Base-by-base conservation (phyloP, 2,329 filamentous ascomycete species). In the Trichoderma aggressivum region DNA sequence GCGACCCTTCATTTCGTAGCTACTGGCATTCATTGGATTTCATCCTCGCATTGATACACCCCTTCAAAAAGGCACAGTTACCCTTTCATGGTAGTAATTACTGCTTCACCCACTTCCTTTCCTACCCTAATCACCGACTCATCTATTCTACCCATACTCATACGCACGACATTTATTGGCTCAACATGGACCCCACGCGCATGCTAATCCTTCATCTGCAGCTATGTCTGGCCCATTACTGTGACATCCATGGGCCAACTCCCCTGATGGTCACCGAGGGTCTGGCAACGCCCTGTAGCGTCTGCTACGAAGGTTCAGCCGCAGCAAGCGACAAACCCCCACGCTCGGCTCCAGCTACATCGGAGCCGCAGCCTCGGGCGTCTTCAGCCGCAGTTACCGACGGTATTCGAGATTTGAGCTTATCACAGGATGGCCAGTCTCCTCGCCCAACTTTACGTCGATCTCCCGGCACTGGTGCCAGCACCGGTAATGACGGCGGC, bases 231-330 rank as follows among this genome's bases (percentile, higher is more conserved):
- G 90, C 90, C 76, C 89, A 91, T 79, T 91, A 91, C 78, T 92
- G 90, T 84, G 90, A 92, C 79, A 84, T 88, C 73, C 90, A 92
- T 81, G 90, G 90, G 73, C 90, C 90, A 62, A 91, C 89, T 60
- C 89, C 89, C 63, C 80, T 92, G 71, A 90, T 92, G 87, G 89
- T 91, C 76, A 92, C 90, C 43, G 89, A 92, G 78, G 89, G 89
- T 62, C 81, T 90, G 16, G 87, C 88, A 2, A 86, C 88, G 14
- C 84, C 87, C 61, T 92, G 90, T 77, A 82, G 83, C 71, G 83
- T 85, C 75, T 92, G 90, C 77, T 87, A 84, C 76, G 87, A 90
- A 39, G 79, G 81, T 55, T 36, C 68, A 30, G 62, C 72, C 67
- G 59, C 72, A 21, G 24, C 68, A 5, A 71, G 34, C 30, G 77